These are phyloP conservation scores for Botrytis aclada DNA, from an alignment of 2,329 filamentous ascomycete genomes.

Conservation along the genomic window DNA sequence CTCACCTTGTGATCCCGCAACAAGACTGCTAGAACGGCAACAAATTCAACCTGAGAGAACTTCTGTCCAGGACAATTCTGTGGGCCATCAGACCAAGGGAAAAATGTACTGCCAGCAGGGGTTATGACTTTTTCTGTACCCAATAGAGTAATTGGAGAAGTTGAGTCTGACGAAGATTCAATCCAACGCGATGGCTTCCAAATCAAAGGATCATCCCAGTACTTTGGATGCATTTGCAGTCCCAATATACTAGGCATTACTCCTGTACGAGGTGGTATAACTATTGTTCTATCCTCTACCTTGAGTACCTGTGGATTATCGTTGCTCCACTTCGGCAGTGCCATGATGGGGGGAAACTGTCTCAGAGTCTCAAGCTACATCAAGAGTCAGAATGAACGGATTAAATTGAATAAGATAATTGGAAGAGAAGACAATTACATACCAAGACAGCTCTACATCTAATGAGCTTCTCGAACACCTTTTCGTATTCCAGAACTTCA, in stretches of 20 bases:
- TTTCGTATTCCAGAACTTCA: background rate
- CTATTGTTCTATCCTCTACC: background rate
- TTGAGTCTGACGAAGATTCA: background rate
- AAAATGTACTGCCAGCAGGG: constrained; percentile 25
- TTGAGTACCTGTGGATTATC: background rate
- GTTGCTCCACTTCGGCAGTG: background rate
- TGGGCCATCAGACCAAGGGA: constrained; percentile 38
- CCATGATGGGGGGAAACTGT: background rate
- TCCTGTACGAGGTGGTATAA: background rate
- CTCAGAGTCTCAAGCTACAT: background rate
- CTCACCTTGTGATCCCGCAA: background rate
- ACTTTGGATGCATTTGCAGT: constrained; percentile 8
- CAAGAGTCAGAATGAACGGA: background rate
- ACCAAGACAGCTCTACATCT: background rate
- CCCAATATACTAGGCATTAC: constrained; percentile 2
- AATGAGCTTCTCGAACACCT: background rate
- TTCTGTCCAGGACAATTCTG: constrained; percentile 41
- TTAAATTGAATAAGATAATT: background rate
- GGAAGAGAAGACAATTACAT: background rate
- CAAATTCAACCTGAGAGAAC: constrained; percentile 40
- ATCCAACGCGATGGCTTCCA: background rate
- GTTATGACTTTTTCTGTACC: background rate
- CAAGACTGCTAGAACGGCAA: constrained; percentile 30
- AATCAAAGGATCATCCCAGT: background rate
- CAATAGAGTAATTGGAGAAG: background rate